These are phyloP conservation scores for Ascochyta lentis DNA, from an alignment of 2,329 filamentous ascomycete genomes.

Conservation along the genomic window DNA sequence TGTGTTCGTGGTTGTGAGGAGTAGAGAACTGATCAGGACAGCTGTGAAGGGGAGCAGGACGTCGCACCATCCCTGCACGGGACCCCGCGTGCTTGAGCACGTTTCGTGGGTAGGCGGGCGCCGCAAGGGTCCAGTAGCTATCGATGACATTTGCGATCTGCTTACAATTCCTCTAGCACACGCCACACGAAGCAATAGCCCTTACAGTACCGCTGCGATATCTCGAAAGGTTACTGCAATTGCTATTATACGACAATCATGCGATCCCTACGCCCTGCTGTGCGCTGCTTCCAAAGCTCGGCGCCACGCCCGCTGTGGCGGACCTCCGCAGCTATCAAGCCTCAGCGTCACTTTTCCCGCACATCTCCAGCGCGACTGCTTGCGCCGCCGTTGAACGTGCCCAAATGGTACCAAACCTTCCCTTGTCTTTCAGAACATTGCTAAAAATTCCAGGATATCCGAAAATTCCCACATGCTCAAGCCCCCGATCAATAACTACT, in stretches of 20 bases:
- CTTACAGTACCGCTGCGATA: not conserved
- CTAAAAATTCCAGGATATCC: slow-evolving; percentile 70
- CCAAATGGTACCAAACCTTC: slow-evolving; percentile 46
- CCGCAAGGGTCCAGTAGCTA: slow-evolving; percentile 10
- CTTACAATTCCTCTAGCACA: slow-evolving; percentile 1
- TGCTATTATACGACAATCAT: slow-evolving; percentile 20
- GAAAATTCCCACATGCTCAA: slow-evolving; percentile 91
- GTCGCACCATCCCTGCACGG: slow-evolving; percentile 33
- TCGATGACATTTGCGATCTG: slow-evolving; percentile 11
- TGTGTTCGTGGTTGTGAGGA: not conserved
- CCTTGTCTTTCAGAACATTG: too few species aligned
- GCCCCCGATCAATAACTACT: slow-evolving; percentile 97
- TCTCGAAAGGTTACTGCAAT: not conserved
- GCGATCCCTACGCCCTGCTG: slow-evolving; percentile 27
- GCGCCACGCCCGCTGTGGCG: slow-evolving; percentile 15
- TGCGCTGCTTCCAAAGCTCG: slow-evolving; percentile 22
- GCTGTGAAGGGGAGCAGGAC: slow-evolving; percentile 3
- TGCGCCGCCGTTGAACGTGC: slow-evolving; percentile 47
- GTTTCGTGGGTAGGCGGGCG: slow-evolving; percentile 15
- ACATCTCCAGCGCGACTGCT: slow-evolving; percentile 32
- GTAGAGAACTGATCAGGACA: not conserved
- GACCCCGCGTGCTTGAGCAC: slow-evolving; percentile 19
- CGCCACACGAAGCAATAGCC: not conserved
- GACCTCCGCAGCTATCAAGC: slow-evolving; percentile 17
- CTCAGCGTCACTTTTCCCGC: slow-evolving; percentile 37